Evolutionary conservation across 2,329 filamentous ascomycete genomes (phyloP).

Genomic region (Ceratocystis alfenasii): DNA sequence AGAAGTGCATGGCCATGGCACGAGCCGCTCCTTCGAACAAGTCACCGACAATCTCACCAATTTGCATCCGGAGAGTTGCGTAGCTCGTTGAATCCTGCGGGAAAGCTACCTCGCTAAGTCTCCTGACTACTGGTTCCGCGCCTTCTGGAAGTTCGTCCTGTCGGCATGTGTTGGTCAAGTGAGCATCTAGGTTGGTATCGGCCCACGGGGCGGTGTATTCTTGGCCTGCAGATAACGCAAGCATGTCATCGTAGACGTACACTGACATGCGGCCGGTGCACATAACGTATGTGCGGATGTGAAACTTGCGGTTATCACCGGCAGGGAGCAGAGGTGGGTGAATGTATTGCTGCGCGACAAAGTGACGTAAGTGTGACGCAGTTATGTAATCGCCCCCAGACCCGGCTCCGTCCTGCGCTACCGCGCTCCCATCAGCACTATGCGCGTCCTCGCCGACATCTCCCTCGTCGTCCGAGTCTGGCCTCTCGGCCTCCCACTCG

Average conservation of each 20-base stretch:
- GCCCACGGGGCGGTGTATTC: conserved; percentile 56
- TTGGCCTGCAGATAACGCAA: conserved; percentile 76
- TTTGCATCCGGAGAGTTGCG: conserved; percentile 55
- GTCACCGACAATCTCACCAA: conserved; percentile 61
- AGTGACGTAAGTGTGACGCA: conserved; percentile 86
- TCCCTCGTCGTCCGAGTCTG: conserved; percentile 54
- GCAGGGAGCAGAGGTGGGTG: conserved; percentile 68
- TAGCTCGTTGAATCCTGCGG: conserved; percentile 48
- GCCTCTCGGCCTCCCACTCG: conserved; percentile 64
- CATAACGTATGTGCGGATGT: conserved; percentile 84
- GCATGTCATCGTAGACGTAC: conserved; percentile 81
- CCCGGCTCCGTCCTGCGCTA: conserved; percentile 27
- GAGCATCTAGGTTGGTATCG: conserved; percentile 48
- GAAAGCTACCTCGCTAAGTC: conserved; percentile 57
- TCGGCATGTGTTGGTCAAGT: conserved; percentile 92
- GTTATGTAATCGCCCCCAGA: conserved; percentile 48
- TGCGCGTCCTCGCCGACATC: conserved; percentile 27
- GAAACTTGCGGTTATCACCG: conserved; percentile 69
- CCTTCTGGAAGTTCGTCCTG: conserved; percentile 47
- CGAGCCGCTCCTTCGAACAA: conserved; percentile 77
- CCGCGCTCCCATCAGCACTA: not conserved
- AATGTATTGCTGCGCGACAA: conserved; percentile 91
- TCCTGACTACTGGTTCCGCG: conserved; percentile 47
- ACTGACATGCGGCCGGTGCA: conserved; percentile 66
- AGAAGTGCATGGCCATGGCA: conserved; percentile 81